phyloP scores from a whole-genome alignment of 441 rosid genomes.

The Populus hybrid region DNA sequence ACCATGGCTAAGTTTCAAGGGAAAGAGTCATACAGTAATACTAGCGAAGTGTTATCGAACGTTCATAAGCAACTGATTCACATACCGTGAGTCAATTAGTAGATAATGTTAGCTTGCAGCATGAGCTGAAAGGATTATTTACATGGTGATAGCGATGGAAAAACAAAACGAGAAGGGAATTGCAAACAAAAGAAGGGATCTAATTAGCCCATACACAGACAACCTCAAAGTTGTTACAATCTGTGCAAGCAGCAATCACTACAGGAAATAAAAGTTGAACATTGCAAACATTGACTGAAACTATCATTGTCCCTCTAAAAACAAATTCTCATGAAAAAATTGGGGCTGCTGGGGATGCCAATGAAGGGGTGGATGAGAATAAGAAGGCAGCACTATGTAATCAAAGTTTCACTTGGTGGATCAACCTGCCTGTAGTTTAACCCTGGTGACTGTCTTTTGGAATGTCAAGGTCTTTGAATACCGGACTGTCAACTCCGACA shows the following conservation, averaged over 20 bases:
- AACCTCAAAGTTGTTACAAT: background rate
- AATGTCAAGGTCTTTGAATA: conserved; percentile 58
- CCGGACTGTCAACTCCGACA: conserved; percentile 84
- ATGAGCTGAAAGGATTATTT: no score
- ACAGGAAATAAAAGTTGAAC: background rate
- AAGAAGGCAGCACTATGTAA: background rate
- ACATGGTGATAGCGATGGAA: no score
- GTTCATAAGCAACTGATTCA: no score
- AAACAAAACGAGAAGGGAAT: no score
- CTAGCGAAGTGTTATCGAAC: background rate
- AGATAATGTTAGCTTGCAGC: no score
- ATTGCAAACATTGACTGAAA: background rate
- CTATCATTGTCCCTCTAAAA: background rate
- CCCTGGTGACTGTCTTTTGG: conserved; percentile 39
- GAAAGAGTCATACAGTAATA: background rate
- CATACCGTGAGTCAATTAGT: no score
- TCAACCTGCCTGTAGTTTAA: conserved; percentile 4
- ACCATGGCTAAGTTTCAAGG: no score
- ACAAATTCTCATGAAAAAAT: conserved; percentile 11
- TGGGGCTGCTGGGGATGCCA: conserved; percentile 4
- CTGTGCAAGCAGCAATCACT: background rate
- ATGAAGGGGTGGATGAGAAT: background rate
- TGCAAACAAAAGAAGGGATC: no score
- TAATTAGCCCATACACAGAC: no score
- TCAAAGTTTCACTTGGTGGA: background rate